phyloP scores from a whole-genome alignment of 2,329 filamentous ascomycete species.

The Chaetomium sp. region DNA sequence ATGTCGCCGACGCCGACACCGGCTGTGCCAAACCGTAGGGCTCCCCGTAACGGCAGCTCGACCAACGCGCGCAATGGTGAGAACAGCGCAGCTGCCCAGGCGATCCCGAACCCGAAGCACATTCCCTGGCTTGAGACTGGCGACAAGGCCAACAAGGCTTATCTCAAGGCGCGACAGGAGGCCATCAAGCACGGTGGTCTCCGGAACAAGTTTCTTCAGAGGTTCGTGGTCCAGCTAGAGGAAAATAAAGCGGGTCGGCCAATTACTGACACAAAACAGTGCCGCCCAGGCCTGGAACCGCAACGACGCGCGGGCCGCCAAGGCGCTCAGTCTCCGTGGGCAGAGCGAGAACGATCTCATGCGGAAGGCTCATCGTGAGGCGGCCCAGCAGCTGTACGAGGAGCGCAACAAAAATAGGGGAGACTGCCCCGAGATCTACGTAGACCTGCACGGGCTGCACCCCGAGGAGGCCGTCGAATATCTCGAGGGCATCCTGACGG shows the following conservation, averaged over 20 bases:
- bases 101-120: constrained; percentile 85
- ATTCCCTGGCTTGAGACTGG: constrained; percentile 97
- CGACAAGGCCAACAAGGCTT: constrained; percentile 85
- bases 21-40: constrained; percentile 61
- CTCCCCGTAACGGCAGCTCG: constrained; percentile 65
- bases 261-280: constrained; percentile 48
- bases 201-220: constrained; percentile 95
- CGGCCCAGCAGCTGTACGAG: constrained; percentile 88
- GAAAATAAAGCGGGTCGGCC: too few species aligned
- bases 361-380: constrained; percentile 94
- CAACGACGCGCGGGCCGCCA: constrained; percentile 93
- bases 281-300: constrained; percentile 98
- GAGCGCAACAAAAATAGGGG: constrained; percentile 77
- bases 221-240: constrained; percentile 53
- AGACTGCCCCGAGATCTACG: constrained; percentile 74
- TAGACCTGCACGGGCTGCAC: constrained; percentile 97
- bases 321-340: constrained; percentile 88
- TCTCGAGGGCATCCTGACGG: constrained; percentile 81
- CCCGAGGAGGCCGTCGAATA: constrained; percentile 97
- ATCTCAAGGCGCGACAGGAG: constrained; percentile 91
- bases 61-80: constrained; percentile 68
- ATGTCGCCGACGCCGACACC: constrained; percentile 87
- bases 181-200: constrained; percentile 96
- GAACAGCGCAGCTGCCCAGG: constrained; percentile 77
- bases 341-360: constrained; percentile 97